Base-by-base conservation (phyloP, 352 stramenopile genomes). In the Phytophthora boehmeriae region DNA sequence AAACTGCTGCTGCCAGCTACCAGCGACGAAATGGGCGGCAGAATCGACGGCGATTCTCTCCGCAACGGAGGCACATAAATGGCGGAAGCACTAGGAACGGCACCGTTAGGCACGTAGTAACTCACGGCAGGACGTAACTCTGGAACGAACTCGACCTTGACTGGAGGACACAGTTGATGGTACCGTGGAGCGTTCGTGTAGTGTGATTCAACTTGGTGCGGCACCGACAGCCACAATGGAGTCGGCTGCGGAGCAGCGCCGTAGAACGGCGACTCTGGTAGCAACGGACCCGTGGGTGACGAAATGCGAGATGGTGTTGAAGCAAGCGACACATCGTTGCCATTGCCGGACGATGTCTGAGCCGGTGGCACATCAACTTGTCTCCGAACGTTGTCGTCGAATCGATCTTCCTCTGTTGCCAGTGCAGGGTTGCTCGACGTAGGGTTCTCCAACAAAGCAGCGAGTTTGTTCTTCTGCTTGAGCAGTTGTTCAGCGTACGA, bases 381-480 rank as follows among this genome's bases (percentile, higher is more conserved):
- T 8, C 36, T 61, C 16, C n/a, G 49, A 27, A 32, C 27, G 10
- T 53, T 45, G 8, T 54, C 46, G 5, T 39, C 38, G 9, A 46
- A 23, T 13, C 43, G 41, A 17, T 79, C 68, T 5, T 80, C 68
- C 27, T 80, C 73, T 19, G 66, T 54, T 3, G 63, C 65, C 8
- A 83, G 61, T 19, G 76, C 23, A 11, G 73, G 56, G 53, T 76
- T 89, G 63, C 62, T 76, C 20, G 73, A 71, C 22, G 81, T 92
- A 27, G 83, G 81, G 36, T 92, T 73, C 43, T 84, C 71, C 17
- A 92, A 67, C 42, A 92, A 57, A 17, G 76, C 69, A 9, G 78
- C 62, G n/a, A 92, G 71, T 65, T 92, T 92, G 58, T 73, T 80
- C 51, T 85, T 83, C 57, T 92, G 83, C 70, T 90, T 92, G 38